phyloP scores from a whole-genome alignment of 1,284 basidiomycete species.

The Pascua guehoae region DNA sequence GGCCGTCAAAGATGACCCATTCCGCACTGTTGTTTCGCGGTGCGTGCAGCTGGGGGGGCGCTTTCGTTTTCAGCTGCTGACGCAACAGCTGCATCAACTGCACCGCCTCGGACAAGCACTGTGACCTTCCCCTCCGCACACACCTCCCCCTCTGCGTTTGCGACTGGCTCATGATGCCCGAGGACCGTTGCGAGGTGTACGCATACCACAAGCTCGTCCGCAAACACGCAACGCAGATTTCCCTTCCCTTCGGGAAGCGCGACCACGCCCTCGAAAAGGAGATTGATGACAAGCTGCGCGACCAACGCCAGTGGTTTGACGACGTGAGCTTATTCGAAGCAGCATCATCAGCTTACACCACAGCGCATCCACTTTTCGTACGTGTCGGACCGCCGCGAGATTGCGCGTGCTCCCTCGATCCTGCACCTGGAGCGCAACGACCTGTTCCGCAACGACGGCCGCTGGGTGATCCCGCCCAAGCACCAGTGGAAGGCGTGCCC shows the following conservation, averaged over 20 bases:
- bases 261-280: background rate
- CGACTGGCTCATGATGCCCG: slow-evolving; percentile 8
- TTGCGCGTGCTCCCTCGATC: no score
- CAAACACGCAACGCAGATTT: background rate
- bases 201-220: background rate
- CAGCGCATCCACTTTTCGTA: slow-evolving; percentile 3
- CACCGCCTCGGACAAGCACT: slow-evolving; percentile 2
- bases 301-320: slow-evolving; percentile 1
- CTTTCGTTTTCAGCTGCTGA: no score
- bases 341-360: background rate
- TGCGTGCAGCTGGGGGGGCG: background rate
- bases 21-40: background rate
- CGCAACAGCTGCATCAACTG: slow-evolving; percentile 11
- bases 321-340: background rate
- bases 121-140: slow-evolving; percentile 5
- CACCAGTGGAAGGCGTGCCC: slow-evolving; percentile 5
- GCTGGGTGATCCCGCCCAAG: slow-evolving; percentile 7
- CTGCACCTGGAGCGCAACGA: background rate
- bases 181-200: background rate
- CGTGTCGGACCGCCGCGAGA: background rate
- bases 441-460: slow-evolving; percentile 2
- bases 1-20: background rate
- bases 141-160: slow-evolving; percentile 1
- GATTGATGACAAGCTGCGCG: background rate
- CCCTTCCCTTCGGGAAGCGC: slow-evolving; percentile 1